phyloP scores from a whole-genome alignment of 2,329 filamentous ascomycete species.

The Rutstroemia sydowiana region DNA sequence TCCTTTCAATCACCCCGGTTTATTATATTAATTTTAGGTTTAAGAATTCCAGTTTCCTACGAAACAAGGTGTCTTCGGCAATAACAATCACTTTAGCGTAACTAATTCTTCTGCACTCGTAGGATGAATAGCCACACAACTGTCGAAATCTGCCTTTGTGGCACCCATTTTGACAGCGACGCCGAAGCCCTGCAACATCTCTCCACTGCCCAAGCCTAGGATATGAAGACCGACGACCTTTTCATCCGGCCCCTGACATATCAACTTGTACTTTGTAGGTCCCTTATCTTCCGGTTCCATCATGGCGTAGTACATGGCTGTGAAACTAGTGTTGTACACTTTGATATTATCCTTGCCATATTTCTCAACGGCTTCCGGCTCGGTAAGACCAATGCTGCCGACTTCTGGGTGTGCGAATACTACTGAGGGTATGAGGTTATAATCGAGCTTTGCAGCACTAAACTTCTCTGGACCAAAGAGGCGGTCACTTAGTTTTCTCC shows the following conservation, averaged over 20 bases:
- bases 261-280: conserved; percentile 74
- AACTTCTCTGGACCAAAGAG: conserved; percentile 68
- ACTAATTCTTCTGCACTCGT: conserved; percentile 49
- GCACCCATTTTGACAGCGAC: conserved; percentile 61
- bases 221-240: conserved; percentile 84
- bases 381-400: conserved; percentile 71
- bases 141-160: conserved; percentile 50
- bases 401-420: conserved; percentile 84
- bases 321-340: conserved; percentile 74
- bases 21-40: too few species aligned
- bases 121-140: conserved; percentile 49
- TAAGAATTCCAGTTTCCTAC: too few species aligned
- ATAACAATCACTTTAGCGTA: too few species aligned
- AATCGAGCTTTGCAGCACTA: conserved; percentile 56
- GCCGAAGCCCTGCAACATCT: conserved; percentile 59
- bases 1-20: too few species aligned
- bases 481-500: conserved; percentile 69
- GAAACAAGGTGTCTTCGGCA: too few species aligned
- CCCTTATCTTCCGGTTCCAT: conserved; percentile 75
- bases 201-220: conserved; percentile 63
- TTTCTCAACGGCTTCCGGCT: conserved; percentile 66
- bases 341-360: conserved; percentile 71
- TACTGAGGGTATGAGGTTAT: conserved; percentile 74
- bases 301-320: conserved; percentile 84
- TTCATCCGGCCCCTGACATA: conserved; percentile 69